Conservation (phyloP, 1,284 basidiomycete species). For the Cutaneotrichosporon sp. region DNA sequence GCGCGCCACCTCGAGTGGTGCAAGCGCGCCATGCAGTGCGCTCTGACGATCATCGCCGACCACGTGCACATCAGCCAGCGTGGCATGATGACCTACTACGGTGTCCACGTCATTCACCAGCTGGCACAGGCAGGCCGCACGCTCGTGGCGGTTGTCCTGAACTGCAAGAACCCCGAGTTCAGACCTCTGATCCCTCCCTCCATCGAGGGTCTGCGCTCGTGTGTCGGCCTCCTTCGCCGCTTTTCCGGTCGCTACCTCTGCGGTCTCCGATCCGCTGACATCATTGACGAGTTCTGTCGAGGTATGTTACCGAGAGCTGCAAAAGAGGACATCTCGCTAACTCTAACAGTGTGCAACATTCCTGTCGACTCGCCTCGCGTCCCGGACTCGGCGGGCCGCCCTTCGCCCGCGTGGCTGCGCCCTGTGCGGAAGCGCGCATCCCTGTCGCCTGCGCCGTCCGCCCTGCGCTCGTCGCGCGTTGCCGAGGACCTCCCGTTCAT, state of each 20-base stretch:
- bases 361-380: slow-evolving; percentile 67
- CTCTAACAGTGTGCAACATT: slow-evolving; percentile 75
- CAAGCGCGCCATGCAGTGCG: slow-evolving; percentile 63
- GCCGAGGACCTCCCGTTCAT: slow-evolving; percentile 34
- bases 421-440: slow-evolving; percentile 67
- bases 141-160: slow-evolving; percentile 76
- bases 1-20: slow-evolving; percentile 51
- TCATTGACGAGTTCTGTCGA: slow-evolving; percentile 89
- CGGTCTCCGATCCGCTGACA: slow-evolving; percentile 79
- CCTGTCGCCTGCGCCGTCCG: slow-evolving; percentile 43
- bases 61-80: slow-evolving; percentile 73
- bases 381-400: slow-evolving; percentile 58
- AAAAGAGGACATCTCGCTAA: slow-evolving; percentile 12
- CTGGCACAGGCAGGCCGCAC: slow-evolving; percentile 89
- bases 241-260: slow-evolving; percentile 62
- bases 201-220: slow-evolving; percentile 78
- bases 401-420: slow-evolving; percentile 77
- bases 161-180: slow-evolving; percentile 59
- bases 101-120: slow-evolving; percentile 90
- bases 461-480: slow-evolving; percentile 56
- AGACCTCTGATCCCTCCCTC: slow-evolving; percentile 70
- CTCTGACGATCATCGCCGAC: slow-evolving; percentile 66
- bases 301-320: slow-evolving; percentile 59
- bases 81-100: slow-evolving; percentile 90
- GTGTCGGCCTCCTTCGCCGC: slow-evolving; percentile 70